Percentiles rank a stretch among this genome's conserved stretches.
These are phyloP conservation scores for Boletellus deceptivus DNA, from an alignment of 1,284 basidiomycete species.

Conservation along the genomic window DNA sequence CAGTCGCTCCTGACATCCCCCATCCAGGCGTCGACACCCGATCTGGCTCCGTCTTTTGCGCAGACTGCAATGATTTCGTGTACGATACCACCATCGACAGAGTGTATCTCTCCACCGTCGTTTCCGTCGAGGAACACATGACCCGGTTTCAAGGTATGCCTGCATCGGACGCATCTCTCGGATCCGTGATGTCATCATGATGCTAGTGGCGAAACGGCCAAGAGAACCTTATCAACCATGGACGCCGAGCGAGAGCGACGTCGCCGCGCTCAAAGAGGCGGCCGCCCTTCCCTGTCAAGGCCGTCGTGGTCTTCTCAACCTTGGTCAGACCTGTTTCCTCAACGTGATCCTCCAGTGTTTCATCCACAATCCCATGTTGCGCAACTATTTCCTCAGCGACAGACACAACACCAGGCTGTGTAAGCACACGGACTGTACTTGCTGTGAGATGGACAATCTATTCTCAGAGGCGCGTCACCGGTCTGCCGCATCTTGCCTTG, in stretches of 20 bases:
- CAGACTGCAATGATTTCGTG: constrained; percentile 57
- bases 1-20: background rate
- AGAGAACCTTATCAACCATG: constrained; percentile 48
- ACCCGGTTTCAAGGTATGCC: constrained; percentile 46
- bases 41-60: constrained; percentile 59
- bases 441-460: constrained; percentile 93
- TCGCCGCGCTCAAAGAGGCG: constrained; percentile 35
- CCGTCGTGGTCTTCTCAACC: constrained; percentile 85
- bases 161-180: background rate
- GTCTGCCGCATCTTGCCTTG: too few species aligned
- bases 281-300: constrained; percentile 62
- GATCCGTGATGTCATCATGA: background rate
- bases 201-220: constrained; percentile 38
- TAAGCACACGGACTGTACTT: constrained; percentile 77
- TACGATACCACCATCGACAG: constrained; percentile 46
- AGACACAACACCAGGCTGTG: constrained; percentile 74
- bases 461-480: constrained; percentile 69
- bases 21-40: constrained; percentile 55
- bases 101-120: constrained; percentile 36
- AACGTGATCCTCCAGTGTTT: constrained; percentile 94
- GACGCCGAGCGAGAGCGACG: constrained; percentile 41
- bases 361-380: constrained; percentile 87
- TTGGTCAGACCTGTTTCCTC: constrained; percentile 94
- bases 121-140: constrained; percentile 50
- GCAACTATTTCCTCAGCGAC: constrained; percentile 89